Evolutionary conservation across 805 yeast species (phyloP), one percentile per base, ranked within the genome.

Genomic region (Myxozyma geophila): DNA sequence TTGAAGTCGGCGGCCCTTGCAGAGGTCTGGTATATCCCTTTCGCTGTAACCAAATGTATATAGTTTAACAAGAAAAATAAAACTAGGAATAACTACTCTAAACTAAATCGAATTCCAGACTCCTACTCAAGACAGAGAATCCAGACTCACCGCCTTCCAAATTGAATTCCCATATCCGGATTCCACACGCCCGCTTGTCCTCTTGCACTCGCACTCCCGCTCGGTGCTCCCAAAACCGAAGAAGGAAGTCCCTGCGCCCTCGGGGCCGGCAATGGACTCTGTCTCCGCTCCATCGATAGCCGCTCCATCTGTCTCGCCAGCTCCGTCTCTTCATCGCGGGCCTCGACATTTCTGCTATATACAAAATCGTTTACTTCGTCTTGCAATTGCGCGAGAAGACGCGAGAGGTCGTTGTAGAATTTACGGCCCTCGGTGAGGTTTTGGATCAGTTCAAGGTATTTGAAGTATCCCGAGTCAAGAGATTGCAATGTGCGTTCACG

Each of bases 371-470:
- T 85, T 66, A 87, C 81, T 47, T 82, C 84, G 13, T 75, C 74
- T 47, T 82, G 70, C 21, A 86, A 80, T 1, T 70, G 74, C 36
- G 78, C 76, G 6, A 84, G 80, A 58, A 82, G 82, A 8, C 74
- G 74, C 37, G 81, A 76, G 64, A 90, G 83, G 58, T 86, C 88
- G 44, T 80, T 80, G 76, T 92, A 92, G 72, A 92, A 92, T 59
- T 81, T 80, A 0, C 83, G 70, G 0, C 96, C 97, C 69, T 88
- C 89, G 37, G 81, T 81, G 35, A 90, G 73, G 71, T 89, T 88
- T 5, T 80, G 77, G 17, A 81, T 74, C 1, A 90, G 79, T 69
- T 88, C 90, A 36, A 80, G 74, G 70, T 79, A 87, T 54, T 83
- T 80, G 46, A 77, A 74, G 66, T 79, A 83, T 0, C 82, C 83